Evolutionary conservation across 2,329 filamentous ascomycete genomes (phyloP), one percentile per base, ranked within the genome.

Genomic region (Pseudopyrenochaeta lycopersici): DNA sequence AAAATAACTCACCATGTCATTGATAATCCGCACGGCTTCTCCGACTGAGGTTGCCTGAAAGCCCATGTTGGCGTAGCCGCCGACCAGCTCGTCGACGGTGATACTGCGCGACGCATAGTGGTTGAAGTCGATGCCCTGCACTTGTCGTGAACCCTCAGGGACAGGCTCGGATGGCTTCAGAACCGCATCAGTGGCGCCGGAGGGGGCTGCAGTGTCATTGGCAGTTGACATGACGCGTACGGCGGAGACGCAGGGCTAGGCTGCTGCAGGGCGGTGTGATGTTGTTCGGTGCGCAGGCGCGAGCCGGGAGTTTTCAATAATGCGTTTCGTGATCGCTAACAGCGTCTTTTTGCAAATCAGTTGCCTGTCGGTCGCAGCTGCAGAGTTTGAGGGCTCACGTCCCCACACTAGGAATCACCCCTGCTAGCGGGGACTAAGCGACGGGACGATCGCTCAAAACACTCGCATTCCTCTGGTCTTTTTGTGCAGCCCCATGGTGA

Each of bases 61-160:
- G 14, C 90, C 95, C 89, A 96, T 97, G 76, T 88, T 83, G 49
- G 85, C 85, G 88, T 98, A 95, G 55, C 89, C 88, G 49, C 87
- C 82, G 20, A 95, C 84, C 61, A 99, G 83, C 73, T 97, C 91
- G 30, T 92, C 89, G 46, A 91, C 93, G 0, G 92, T 96, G 70
- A 97, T 89, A 58, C 89, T 85, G 50, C 85, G 84, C 32, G 86
- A 84, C 54, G 87, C 88, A 76, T 92, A 86, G 46, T 89, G 83
- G 79, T 97, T 90, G 79, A 98, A 99, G 73, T 99, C 94, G 57
- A 98, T 85, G 67, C 97, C 95, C 72, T 90, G 86, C 31, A 99
- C 94, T 72, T 91, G 85, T 63, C 88, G 87, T n/a, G 91, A 86
- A 41, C 84, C 89, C 49, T 88, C 84, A 14, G 94, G 91, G 73